Evolutionary conservation across 306 rosid species (phyloP), one percentile per base, ranked within the genome.

Genomic region (Cucurbita maxima): DNA sequence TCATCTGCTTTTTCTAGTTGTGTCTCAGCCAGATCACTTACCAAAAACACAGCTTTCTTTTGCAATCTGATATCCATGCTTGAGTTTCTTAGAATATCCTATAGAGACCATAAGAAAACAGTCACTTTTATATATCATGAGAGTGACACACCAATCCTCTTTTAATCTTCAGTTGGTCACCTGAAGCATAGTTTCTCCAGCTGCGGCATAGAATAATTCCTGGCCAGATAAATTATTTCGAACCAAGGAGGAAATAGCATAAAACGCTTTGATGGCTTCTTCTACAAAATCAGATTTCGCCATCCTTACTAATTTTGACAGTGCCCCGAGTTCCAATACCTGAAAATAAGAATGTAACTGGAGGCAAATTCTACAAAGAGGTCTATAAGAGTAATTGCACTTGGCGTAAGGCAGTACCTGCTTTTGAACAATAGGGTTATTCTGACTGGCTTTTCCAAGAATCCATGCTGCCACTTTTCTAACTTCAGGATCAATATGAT

Each of bases 381-480:
- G 22, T 40, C 4, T n/a, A 55, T 22, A n/a, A 40, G 37, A 72
- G 41, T 3, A 59, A 36, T 25, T 45, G 22, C n/a, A 62, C 22
- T 62, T 50, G 0, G 36, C 16, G 25, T 47, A 76, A 50, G 13
- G 59, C 3, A 66, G 79, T 76, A 87, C 98, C 97, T 87, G 91
- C 72, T 76, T 84, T 80, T 93, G 98, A 76, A 88, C 88, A 72
- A 76, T 75, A 57, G 88, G 96, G 72, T 93, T 90, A 69, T 93
- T 93, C 77, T 93, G 97, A 84, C 90, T 79, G 67, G 91, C 91
- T 81, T 86, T 85, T 76, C 98, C 98, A 71, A 93, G 69, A 72
- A 90, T 78, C 98, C 96, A 93, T 1, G 98, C 97, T 47, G 97
- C 92, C 79, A 80, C 36, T 20, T 83, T 74, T 81, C 98, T 88